These are phyloP conservation scores for Aspergillus vadensis DNA, from an alignment of 2,329 filamentous ascomycete species.

Conservation along the genomic window DNA sequence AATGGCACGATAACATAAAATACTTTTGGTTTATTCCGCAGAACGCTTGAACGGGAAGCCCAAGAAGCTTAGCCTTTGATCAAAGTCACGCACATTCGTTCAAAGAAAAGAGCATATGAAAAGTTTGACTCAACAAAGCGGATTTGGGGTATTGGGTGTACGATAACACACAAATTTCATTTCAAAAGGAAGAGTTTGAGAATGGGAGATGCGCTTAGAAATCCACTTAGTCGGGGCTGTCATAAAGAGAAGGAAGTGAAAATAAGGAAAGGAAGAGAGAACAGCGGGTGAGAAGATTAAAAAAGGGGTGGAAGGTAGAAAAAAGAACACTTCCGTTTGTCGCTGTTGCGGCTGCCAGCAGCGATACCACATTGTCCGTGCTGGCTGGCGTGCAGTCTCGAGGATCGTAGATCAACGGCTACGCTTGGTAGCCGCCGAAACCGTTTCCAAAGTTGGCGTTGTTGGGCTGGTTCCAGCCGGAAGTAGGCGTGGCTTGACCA, in stretches of 20 bases:
- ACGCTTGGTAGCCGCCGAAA: constrained; percentile 64
- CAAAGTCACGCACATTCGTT: constrained; percentile 34
- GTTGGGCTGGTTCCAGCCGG: constrained; percentile 56
- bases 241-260: constrained; percentile 25
- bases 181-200: constrained; percentile 42
- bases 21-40: constrained; percentile 42
- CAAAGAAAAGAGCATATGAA: constrained; percentile 30
- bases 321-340: constrained; percentile 18
- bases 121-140: constrained; percentile 38
- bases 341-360: constrained; percentile 18
- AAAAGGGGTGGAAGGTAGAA: constrained; percentile 12
- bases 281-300: constrained; percentile 23
- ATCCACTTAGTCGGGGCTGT: constrained; percentile 38
- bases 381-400: constrained; percentile 13
- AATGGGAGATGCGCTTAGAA: constrained; percentile 40
- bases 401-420: constrained; percentile 28
- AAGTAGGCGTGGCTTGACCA: constrained; percentile 59
- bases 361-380: constrained; percentile 18
- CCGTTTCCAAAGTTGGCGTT: constrained; percentile 55
- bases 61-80: constrained; percentile 36
- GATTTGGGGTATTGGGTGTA: constrained; percentile 49
- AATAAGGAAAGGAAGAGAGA: constrained; percentile 23
- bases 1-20: constrained; percentile 27
- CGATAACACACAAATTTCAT: constrained; percentile 46
- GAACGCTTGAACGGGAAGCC: constrained; percentile 34